Base-by-base conservation (phyloP, 768 basidiomycete species). In the Termitomyces sp. region DNA sequence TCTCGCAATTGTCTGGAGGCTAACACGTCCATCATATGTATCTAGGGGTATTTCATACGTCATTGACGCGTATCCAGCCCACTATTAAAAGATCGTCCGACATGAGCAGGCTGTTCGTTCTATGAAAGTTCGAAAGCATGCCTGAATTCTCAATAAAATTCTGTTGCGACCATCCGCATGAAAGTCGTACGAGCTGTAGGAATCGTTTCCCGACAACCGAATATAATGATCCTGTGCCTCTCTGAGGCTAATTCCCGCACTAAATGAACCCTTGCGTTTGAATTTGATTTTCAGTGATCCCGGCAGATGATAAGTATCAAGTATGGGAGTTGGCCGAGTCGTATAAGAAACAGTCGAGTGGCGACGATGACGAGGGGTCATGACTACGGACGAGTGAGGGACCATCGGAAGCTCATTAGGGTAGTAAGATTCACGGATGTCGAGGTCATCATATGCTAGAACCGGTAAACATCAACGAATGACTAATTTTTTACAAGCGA, bases 21-120 rank as follows among this genome's bases (percentile, higher is more conserved):
- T 83, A 40, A 87, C 80, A 45, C 82, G 83, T 32, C 86, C 83
- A 56, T 83, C 80, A 64, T 86, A 87, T 12, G 79, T 79, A 62
- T 89, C 86, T 44, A 89, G 72, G 1, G 89, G 88, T 44, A 91
- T 84, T 66, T 89, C 86, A 62, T 89, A 91, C 42, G 86, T 88
- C 69, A 88, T 78, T 9, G 87, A 80, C 42, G 78, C 70, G 65
- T 89, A 88, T 1, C 88, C 88, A 43, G 81, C 75, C 88, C 88
- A 91, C 88, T 89, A 24, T 30, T 7, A 45, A 49, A 55, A 58
- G 1, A 55, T n/a, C 47, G 40, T 26, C 14, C 14, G 32, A 20
- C 26, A 46, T 37, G 13, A 40, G 22, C 26, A 10, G 48, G 48
- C 27, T 5, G 22, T 36, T 36, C 9, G 26, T 13, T 13, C 36